Percentiles rank a stretch among this genome's conserved stretches.
Conservation (phyloP, 805 yeast species). For the Jamesozyma piceae region DNA sequence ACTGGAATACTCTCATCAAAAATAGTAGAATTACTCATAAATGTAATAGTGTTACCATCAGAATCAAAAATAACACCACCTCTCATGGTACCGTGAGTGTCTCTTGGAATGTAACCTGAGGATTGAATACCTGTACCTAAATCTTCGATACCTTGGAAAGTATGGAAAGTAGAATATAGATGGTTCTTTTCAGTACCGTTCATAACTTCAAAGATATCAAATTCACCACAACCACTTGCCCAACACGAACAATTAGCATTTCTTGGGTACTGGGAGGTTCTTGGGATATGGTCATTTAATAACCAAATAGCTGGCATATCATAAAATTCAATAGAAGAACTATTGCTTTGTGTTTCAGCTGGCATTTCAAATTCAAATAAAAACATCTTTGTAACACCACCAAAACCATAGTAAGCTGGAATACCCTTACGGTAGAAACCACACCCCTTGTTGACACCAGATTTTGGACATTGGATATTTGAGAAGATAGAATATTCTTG, state of each 20-base stretch:
- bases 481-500: slow-evolving; percentile 55
- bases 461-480: slow-evolving; percentile 43
- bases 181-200: slow-evolving; percentile 48
- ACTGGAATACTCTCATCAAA: slow-evolving; percentile 40
- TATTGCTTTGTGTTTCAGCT: slow-evolving; percentile 35
- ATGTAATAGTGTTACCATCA: slow-evolving; percentile 52
- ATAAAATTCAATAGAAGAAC: slow-evolving; percentile 31
- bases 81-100: slow-evolving; percentile 40
- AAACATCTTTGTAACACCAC: slow-evolving; percentile 61
- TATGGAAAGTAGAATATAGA: slow-evolving; percentile 62
- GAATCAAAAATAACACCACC: slow-evolving; percentile 68
- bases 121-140: slow-evolving; percentile 51
- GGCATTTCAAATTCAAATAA: slow-evolving; percentile 65
- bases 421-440: slow-evolving; percentile 70
- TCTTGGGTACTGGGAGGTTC: slow-evolving; percentile 59
- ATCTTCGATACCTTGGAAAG: slow-evolving; percentile 55
- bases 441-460: slow-evolving; percentile 53
- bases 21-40: slow-evolving; percentile 44
- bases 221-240: slow-evolving; percentile 73
- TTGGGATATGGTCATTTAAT: slow-evolving; percentile 60
- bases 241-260: slow-evolving; percentile 64
- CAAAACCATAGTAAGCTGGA: slow-evolving; percentile 65
- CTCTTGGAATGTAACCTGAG: slow-evolving; percentile 49
- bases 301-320: slow-evolving; percentile 75
- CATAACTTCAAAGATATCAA: slow-evolving; percentile 67